phyloP scores from a whole-genome alignment of 345 rosid species.

The Eucalyptus erythrocorys region DNA sequence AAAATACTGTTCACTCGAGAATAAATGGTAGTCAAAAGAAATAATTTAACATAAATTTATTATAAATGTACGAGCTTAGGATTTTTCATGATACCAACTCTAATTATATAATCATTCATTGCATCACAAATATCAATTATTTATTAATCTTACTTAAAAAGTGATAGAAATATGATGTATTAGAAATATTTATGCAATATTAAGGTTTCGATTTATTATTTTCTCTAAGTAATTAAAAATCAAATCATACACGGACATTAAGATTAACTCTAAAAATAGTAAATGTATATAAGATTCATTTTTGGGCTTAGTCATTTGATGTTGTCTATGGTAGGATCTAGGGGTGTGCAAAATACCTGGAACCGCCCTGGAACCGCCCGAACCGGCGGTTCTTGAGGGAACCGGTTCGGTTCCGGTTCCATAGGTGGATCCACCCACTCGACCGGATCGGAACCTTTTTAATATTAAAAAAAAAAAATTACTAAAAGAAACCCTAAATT shows the following conservation, averaged over 20 bases:
- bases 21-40: fast-evolving
- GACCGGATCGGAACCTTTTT: too few species aligned
- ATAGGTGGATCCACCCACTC: too few species aligned
- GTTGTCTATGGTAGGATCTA: fast-evolving
- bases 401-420: too few species aligned
- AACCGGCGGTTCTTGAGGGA: too few species aligned
- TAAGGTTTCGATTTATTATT: background rate
- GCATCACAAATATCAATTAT: background rate
- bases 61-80: fast-evolving
- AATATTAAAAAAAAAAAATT: too few species aligned
- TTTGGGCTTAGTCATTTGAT: fast-evolving
- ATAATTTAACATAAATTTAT: too few species aligned
- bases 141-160: background rate
- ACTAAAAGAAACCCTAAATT: too few species aligned
- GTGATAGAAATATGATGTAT: background rate
- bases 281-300: background rate
- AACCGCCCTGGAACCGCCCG: too few species aligned
- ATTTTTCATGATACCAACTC: fast-evolving
- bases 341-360: too few species aligned
- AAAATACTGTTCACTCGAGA: too few species aligned
- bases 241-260: background rate
- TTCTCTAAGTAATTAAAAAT: background rate
- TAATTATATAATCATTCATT: background rate
- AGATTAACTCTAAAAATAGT: background rate
- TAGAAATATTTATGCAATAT: background rate